Base-by-base conservation (phyloP, 73 alveolate genomes). In the Paramecium sonneborni region DNA sequence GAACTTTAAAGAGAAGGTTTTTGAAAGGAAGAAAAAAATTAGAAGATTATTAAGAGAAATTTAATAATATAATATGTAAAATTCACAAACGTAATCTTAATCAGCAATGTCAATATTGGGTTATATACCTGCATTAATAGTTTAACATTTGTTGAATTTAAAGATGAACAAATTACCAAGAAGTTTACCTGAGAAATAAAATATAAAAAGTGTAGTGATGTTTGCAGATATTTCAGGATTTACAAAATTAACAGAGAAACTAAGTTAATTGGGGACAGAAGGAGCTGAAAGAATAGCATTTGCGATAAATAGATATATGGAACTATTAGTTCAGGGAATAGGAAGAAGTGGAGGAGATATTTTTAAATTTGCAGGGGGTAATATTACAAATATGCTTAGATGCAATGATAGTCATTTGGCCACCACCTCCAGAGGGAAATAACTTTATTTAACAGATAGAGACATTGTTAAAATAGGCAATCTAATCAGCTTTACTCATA, bases 321-420 rank as follows among this genome's bases (percentile, higher is more conserved):
- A 98, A 93, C 95, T 96, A 74, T 88, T 97, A 89, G 98, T 96
- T 72, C 93, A 96, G 57, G 95, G 95, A 43, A 93, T 96, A 30
- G 98, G 98, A 12, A 95, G 96, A 76, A 93, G 95, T 93, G 99
- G 99, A 9, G 99, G 99, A 21, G 99, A 98, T 94, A 97, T 98
- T n/a, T 96, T 98, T 52, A 98, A 98, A 93, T 96, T 97, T 92
- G 99, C 97, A 34, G 99, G 99, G 52, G 90, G 90, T 79, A 41
- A 18, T 79, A 32, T 18, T 39, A 23, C 23, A 0, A 43, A 18
- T 30, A 44, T 5, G 55, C 15, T 43, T 21, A 79, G 99, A 98
- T 88, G 99, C 99, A 12, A 93, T 98, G 97, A 95, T 96, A 86
- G 99, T 98, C 35, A 96, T 98, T 86, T 98, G 99, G 99, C 99